These are phyloP conservation scores for Xylaria flabelliformis DNA, from an alignment of 495 filamentous ascomycete species.

Conservation along the genomic window DNA sequence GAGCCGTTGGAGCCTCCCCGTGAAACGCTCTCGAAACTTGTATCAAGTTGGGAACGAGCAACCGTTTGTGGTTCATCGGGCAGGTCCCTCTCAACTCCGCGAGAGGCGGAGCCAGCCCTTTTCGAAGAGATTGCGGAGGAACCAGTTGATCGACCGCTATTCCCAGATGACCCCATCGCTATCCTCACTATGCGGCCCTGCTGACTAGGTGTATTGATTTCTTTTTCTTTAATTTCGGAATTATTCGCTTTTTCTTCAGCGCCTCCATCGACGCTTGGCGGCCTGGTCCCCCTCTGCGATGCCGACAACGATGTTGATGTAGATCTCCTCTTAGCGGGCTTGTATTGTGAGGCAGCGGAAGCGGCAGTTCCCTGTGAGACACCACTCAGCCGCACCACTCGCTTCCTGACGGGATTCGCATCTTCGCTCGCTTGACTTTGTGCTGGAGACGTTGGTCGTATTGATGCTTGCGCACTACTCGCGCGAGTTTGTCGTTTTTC, in stretches of 20 bases:
- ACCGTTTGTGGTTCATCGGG: conserved; percentile 51
- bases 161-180: conserved; percentile 52
- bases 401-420: conserved; percentile 50
- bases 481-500: conserved; percentile 48
- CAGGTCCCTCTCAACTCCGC: conserved; percentile 45
- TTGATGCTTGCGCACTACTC: conserved; percentile 45
- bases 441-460: conserved; percentile 45
- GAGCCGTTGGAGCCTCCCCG: conserved; percentile 52
- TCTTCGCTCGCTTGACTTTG: conserved; percentile 42
- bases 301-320: conserved; percentile 32
- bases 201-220: conserved; percentile 73
- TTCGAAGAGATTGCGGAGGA: conserved; percentile 51
- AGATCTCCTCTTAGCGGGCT: conserved; percentile 45
- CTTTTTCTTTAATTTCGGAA: conserved; percentile 44
- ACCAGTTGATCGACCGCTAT: conserved; percentile 43
- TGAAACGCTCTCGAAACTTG: conserved; percentile 54
- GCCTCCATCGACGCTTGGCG: conserved; percentile 44
- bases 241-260: conserved; percentile 40
- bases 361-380: conserved; percentile 41
- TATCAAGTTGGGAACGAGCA: conserved; percentile 41
- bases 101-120: conserved; percentile 38
- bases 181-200: conserved; percentile 69
- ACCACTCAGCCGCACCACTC: conserved; percentile 66
- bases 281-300: conserved; percentile 42
- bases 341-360: conserved; percentile 34